phyloP scores from a whole-genome alignment of 495 filamentous ascomycete genomes.

The Platismatia glauca region DNA sequence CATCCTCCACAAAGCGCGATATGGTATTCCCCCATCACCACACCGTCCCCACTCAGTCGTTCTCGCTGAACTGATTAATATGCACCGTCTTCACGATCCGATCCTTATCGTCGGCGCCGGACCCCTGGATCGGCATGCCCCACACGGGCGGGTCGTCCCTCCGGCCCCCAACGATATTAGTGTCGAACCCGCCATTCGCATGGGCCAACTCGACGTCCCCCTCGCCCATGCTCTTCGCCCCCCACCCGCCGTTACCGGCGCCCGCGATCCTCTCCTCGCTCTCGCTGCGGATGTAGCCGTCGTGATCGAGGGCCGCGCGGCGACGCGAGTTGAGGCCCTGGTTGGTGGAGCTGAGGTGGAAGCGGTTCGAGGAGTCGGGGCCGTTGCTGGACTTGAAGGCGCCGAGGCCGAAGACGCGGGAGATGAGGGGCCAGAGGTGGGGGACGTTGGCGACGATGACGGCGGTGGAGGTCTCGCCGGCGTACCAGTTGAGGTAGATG shows the following conservation, averaged over 20 bases:
- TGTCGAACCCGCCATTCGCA: background rate
- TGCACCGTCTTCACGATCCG: slow-evolving; percentile 21
- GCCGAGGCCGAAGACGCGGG: slow-evolving; percentile 43
- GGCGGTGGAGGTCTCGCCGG: slow-evolving; percentile 53
- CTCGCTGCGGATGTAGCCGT: slow-evolving; percentile 21
- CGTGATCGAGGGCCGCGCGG: slow-evolving; percentile 8
- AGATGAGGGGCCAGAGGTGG: slow-evolving; percentile 51
- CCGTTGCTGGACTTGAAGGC: slow-evolving; percentile 30
- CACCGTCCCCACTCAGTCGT: background rate
- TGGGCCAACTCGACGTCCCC: slow-evolving; percentile 2
- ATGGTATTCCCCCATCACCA: no score
- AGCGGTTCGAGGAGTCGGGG: slow-evolving; percentile 7
- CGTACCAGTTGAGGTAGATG: slow-evolving; percentile 60
- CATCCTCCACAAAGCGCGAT: no score
- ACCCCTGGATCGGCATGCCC: background rate
- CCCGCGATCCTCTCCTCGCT: slow-evolving; percentile 22
- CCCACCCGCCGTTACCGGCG: slow-evolving; percentile 10
- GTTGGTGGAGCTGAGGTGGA: background rate
- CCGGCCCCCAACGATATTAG: background rate
- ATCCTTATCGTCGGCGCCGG: slow-evolving; percentile 4
- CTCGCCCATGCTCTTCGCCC: background rate
- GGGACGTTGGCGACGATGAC: slow-evolving; percentile 57
- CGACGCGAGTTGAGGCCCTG: slow-evolving; percentile 1
- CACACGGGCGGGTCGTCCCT: background rate
- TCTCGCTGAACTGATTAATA: slow-evolving; percentile 13